Conservation (phyloP, 768 basidiomycete species). For the Suillus variegatus region DNA sequence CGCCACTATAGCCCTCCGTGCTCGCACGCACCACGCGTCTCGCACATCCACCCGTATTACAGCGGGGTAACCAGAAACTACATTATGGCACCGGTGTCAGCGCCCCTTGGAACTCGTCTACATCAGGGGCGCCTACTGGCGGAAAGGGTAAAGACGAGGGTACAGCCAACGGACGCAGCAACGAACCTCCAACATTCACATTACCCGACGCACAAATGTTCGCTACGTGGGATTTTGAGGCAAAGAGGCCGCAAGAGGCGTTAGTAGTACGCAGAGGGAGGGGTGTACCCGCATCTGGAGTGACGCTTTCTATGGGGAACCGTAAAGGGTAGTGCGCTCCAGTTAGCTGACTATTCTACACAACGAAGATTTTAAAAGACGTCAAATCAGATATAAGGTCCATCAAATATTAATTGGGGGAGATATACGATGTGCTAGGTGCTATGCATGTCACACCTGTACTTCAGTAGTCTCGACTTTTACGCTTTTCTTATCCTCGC, state of each 20-base stretch:
- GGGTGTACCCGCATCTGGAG: conserved; percentile 14
- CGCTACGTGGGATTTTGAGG: conserved; percentile 52
- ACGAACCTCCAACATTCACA: conserved; percentile 31
- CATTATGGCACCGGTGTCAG: conserved; percentile 40
- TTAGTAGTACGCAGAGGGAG: conserved; percentile 33
- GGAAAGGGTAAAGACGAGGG: conserved; percentile 28
- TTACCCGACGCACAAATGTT: conserved; percentile 51
- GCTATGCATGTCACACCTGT: background rate
- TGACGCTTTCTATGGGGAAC: conserved; percentile 17
- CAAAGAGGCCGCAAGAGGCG: conserved; percentile 42
- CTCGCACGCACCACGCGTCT: conserved; percentile 62
- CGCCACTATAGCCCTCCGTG: conserved; percentile 47
- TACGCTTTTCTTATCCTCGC: conserved; percentile 4
- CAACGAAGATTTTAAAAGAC: background rate
- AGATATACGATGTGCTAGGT: background rate
- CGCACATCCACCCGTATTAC: conserved; percentile 63
- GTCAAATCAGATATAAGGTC: background rate
- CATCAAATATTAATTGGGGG: background rate
- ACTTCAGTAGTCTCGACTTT: background rate
- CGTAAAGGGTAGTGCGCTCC: background rate
- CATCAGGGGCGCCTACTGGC: conserved; percentile 16
- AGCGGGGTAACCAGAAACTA: conserved; percentile 44
- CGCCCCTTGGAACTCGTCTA: conserved; percentile 48
- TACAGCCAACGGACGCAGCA: conserved; percentile 18
- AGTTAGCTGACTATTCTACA: background rate